Evolutionary conservation across 1,284 basidiomycete species (phyloP), one percentile per base, ranked within the genome.

Genomic region (Sanghuangporus weigelae): DNA sequence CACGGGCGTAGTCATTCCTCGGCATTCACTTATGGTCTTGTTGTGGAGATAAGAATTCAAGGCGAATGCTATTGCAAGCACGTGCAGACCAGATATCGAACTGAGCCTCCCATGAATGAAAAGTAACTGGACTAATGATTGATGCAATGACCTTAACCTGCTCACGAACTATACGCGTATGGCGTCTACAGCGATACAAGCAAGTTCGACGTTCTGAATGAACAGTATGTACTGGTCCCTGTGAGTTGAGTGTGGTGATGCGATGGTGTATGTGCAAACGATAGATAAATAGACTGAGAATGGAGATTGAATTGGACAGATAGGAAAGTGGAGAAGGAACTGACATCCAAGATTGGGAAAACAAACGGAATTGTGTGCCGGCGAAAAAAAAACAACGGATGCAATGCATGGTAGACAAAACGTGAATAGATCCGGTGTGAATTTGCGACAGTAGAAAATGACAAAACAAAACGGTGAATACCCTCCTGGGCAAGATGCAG

Each of bases 1-100:
- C 19, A 81, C 75, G 63, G 76, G 74, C 1, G 82, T 82, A 11
- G 84, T 78, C 87, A 89, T 89, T 31, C 3, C 26, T 31, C 5
- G 23, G 16, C 44, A 7, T 19, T 8, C 44, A 39, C 10, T 31
- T 57, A 14, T 54, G 11, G 53, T 14, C 7, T 19, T 60, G 31
- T n/a, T 35, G 42, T 7, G 3, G 56, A 57, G 39, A 39, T 39
- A 57, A 44, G 56, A 39, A 46, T 38, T 35, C 3, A 23, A 38
- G 7, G 12, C 8, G 44, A 35, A 7, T 42, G n/a, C n/a, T 42
- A 42, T 42, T 42, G 40, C n/a, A n/a, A 35, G 19, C 57, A 59
- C 35, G 42, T 44, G 26, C 7, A n/a, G n/a, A 12, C n/a, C 12
- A 23, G 12, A 42, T 7, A 3, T 42, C 10, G 40, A 7, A 42